Evolutionary conservation across 2,329 filamentous ascomycete species (phyloP).

Genomic region (Epichloe typhina): DNA sequence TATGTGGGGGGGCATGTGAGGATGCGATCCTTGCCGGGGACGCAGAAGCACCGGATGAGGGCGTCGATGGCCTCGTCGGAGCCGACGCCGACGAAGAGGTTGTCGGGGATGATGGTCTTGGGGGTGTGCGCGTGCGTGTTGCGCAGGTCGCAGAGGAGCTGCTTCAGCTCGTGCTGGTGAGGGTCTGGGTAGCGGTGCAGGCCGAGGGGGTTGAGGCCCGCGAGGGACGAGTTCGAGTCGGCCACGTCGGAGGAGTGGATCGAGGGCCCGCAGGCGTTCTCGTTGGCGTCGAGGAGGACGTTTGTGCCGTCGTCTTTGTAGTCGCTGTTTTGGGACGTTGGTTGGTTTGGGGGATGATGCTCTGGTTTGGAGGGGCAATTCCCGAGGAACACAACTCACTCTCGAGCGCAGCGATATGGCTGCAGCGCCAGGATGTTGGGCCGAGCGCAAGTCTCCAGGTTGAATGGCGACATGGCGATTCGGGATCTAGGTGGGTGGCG

Average conservation of each 20-base stretch:
- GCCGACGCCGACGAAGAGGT: conserved; percentile 90
- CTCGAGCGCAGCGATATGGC: conserved; percentile 70
- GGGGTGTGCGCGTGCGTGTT: conserved; percentile 73
- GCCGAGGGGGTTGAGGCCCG: conserved; percentile 56
- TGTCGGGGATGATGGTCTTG: conserved; percentile 59
- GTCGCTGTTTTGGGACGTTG: conserved; percentile 46
- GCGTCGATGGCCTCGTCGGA: conserved; percentile 96
- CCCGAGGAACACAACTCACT: conserved; percentile 39
- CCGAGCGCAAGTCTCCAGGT: conserved; percentile 60
- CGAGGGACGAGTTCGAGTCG: conserved; percentile 21
- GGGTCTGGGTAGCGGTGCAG: conserved; percentile 94
- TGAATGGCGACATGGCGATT: conserved; percentile 47
- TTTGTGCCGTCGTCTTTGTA: conserved; percentile 98
- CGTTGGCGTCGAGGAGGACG: conserved; percentile 91
- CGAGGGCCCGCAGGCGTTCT: conserved; percentile 88
- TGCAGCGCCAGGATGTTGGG: conserved; percentile 65
- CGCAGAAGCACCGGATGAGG: conserved; percentile 84
- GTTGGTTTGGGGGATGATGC: background rate
- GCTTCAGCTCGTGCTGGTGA: conserved; percentile 79
- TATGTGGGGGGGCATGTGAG: conserved; percentile 94
- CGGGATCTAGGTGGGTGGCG: background rate
- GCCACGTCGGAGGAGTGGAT: conserved; percentile 39
- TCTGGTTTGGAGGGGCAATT: conserved; percentile 1
- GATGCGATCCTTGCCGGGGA: conserved; percentile 76
- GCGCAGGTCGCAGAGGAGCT: conserved; percentile 72